A percentile compares a stretch with the other conserved stretches of the same genome.
Evolutionary conservation across 108 stramenopile genomes (phyloP).

Genomic region (Cylindrotheca fusiformis): DNA sequence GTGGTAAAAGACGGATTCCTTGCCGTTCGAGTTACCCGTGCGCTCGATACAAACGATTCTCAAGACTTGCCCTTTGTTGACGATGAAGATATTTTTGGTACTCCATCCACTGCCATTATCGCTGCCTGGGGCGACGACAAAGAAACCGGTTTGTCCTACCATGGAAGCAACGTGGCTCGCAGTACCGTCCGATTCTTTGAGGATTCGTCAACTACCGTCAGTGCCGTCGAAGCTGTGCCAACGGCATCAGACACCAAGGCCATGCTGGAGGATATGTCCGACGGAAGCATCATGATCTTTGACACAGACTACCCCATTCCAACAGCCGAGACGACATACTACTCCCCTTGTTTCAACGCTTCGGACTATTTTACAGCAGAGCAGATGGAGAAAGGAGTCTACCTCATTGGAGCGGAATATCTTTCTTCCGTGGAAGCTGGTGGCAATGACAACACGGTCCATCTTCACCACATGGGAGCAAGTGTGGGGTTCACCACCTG

Average conservation of each 20-base stretch:
- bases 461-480: too few relatives aligned
- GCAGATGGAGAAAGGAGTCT: too few relatives aligned
- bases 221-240: slow-evolving; percentile 9
- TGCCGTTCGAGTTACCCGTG: slow-evolving; percentile 39
- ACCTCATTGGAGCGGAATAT: too few relatives aligned
- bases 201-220: too few relatives aligned
- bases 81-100: slow-evolving; percentile 18
- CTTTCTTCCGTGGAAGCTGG: too few relatives aligned
- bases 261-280: slow-evolving; percentile 18
- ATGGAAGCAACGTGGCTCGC: slow-evolving; percentile 33
- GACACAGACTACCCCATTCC: slow-evolving; percentile 26
- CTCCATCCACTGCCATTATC: slow-evolving; percentile 33
- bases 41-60: slow-evolving; percentile 38
- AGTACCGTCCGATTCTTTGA: slow-evolving; percentile 38
- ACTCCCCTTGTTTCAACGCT: slow-evolving; percentile 33
- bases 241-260: slow-evolving; percentile 13
- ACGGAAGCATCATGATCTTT: slow-evolving; percentile 35
- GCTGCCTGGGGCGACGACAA: slow-evolving; percentile 55
- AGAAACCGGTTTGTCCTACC: slow-evolving; percentile 25
- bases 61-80: slow-evolving; percentile 38
- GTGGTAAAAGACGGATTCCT: slow-evolving; percentile 23
- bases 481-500: too few relatives aligned
- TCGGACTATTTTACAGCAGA: slow-evolving; percentile 31
- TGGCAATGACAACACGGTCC: too few relatives aligned
- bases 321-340: slow-evolving; percentile 37